Conservation (phyloP, 495 filamentous ascomycete genomes). For the Terfezia boudieri region DNA sequence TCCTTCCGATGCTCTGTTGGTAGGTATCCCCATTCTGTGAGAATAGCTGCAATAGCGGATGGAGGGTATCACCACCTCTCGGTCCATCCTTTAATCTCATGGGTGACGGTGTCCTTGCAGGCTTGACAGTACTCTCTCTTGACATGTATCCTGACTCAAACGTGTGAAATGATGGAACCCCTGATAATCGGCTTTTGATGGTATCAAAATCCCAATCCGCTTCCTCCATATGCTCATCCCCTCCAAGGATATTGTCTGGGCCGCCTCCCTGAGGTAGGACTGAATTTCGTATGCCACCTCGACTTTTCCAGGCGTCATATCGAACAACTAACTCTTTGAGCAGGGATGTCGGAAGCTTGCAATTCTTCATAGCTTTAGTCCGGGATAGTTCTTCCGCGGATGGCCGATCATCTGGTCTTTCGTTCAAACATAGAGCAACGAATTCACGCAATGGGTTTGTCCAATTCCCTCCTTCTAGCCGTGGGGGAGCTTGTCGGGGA, state of each 20-base stretch:
- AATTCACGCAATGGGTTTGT: constrained; percentile 53
- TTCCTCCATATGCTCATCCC: constrained; percentile 32
- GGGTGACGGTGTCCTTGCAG: neutral
- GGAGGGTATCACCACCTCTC: neutral
- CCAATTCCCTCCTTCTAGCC: constrained; percentile 55
- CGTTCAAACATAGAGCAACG: constrained; percentile 56
- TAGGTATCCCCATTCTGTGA: neutral
- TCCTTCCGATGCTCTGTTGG: neutral
- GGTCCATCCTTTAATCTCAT: neutral
- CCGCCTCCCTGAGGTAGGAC: constrained; percentile 30
- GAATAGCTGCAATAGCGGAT: neutral
- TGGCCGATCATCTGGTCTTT: constrained; percentile 51
- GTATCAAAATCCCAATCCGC: constrained; percentile 53
- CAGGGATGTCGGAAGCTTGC: constrained; percentile 45
- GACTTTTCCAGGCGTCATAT: constrained; percentile 67
- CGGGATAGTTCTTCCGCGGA: constrained; percentile 41
- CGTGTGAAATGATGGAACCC: constrained; percentile 12
- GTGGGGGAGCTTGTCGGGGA: constrained; percentile 27
- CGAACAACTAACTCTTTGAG: constrained; percentile 53
- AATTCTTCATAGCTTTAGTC: constrained; percentile 40
- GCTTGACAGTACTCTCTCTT: constrained; percentile 5
- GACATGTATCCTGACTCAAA: constrained; percentile 1
- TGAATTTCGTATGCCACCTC: constrained; percentile 63
- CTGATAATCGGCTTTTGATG: constrained; percentile 20
- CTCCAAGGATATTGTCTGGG: neutral